A percentile compares a stretch with the other conserved stretches of the same genome.
phyloP scores from a whole-genome alignment of 129 eudicot species.

The Heracleum sosnowskyi region DNA sequence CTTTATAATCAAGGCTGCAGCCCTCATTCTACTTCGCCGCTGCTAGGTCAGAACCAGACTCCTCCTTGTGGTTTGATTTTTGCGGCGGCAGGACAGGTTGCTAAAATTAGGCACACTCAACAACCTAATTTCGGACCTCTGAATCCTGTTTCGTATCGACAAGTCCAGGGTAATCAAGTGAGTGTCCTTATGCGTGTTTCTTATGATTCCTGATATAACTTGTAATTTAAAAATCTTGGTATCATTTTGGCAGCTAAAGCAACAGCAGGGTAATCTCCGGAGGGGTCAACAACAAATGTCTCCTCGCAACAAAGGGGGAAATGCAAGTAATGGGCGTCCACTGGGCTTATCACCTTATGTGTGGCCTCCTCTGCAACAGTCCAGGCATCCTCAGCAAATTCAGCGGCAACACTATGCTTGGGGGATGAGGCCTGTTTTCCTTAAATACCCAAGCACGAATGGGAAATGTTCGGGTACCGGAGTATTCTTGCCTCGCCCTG shows the following conservation, averaged over 20 bases:
- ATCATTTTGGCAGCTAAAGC: slow-evolving; percentile 30
- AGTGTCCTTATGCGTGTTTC: no score
- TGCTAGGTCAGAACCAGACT: slow-evolving; percentile 4
- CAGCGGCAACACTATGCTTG: slow-evolving; percentile 35
- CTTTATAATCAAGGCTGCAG: slow-evolving; percentile 67
- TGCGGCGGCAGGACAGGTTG: slow-evolving; percentile 65
- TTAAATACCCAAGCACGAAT: slow-evolving; percentile 41
- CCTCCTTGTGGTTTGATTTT: slow-evolving; percentile 39
- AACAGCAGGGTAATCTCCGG: slow-evolving; percentile 19
- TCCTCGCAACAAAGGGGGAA: slow-evolving; percentile 31
- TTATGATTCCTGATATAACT: no score
- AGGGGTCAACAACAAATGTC: slow-evolving; percentile 20
- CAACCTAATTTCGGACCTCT: no score
- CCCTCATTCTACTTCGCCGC: slow-evolving; percentile 43
- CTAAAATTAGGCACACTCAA: neutral
- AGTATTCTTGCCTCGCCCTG: slow-evolving; percentile 68
- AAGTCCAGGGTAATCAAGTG: no score
- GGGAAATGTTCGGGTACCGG: slow-evolving; percentile 78
- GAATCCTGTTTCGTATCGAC: no score
- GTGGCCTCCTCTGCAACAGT: slow-evolving; percentile 71
- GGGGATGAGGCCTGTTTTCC: slow-evolving; percentile 61
- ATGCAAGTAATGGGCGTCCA: slow-evolving; percentile 10
- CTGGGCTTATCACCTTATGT: slow-evolving; percentile 27
- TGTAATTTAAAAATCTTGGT: no score
- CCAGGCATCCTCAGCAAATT: slow-evolving; percentile 24